Evolutionary conservation across 129 eudicot genomes (phyloP).

Genomic region (Lactuca sativa): DNA sequence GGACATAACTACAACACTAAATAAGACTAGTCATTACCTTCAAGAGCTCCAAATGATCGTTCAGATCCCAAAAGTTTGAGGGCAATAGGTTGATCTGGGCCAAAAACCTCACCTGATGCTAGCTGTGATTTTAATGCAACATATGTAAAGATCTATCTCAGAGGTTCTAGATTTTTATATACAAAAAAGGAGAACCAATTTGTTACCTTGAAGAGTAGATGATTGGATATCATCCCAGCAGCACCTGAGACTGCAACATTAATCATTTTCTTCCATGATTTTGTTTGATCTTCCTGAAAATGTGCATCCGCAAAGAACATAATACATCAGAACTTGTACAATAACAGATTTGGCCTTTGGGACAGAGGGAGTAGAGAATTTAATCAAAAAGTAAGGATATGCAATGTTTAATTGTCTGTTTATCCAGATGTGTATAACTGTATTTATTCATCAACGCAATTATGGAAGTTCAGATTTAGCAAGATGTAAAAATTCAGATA

Average conservation of each 20-base stretch:
- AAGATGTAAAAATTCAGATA: too few species aligned
- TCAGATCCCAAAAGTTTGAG: slow-evolving; percentile 88
- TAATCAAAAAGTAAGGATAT: background rate
- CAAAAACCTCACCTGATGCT: slow-evolving; percentile 98
- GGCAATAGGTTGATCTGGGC: slow-evolving; percentile 88
- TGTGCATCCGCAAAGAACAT: background rate
- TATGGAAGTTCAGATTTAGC: too few species aligned
- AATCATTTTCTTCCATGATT: slow-evolving; percentile 86
- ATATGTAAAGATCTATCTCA: too few species aligned
- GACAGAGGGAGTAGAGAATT: too few species aligned
- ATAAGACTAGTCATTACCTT: slow-evolving; percentile 48
- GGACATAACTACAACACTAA: background rate
- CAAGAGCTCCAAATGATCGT: slow-evolving; percentile 88
- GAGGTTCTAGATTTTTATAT: too few species aligned
- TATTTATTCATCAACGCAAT: too few species aligned
- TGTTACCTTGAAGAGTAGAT: slow-evolving; percentile 91
- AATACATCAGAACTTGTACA: slow-evolving; percentile 5
- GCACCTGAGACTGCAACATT: slow-evolving; percentile 96
- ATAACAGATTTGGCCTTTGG: background rate
- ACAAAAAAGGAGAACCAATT: background rate
- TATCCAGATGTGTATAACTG: too few species aligned
- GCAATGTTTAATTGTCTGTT: too few species aligned
- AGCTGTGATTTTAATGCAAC: slow-evolving; percentile 46
- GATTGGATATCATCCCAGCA: slow-evolving; percentile 97
- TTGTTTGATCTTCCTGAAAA: slow-evolving; percentile 82